Evolutionary conservation across 176 grass and related monocot species (phyloP), one percentile per base, ranked within the genome.

Genomic region (Themeda triandra): DNA sequence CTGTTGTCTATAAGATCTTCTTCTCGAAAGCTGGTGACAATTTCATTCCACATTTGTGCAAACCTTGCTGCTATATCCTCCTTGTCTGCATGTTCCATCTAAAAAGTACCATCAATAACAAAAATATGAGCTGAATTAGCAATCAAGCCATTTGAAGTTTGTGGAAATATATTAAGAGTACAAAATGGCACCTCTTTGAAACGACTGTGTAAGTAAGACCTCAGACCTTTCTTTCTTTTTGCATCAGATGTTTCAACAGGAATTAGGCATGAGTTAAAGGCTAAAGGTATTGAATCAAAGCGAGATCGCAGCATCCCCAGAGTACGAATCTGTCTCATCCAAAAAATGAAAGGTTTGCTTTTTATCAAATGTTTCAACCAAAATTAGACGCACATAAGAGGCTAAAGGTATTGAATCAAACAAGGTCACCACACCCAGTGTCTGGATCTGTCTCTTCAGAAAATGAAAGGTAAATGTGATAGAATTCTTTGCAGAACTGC

Each of bases 11-110:
- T 98, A 87, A 95, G 95, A 83, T 98, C 92, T 87, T 98, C 95
- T 1, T 92, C 83, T 60, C 92, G 89, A 80, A 98, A 98, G 77
- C 92, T 98, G 31, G 82, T 71, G 71, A 98, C 85, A 91, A 98
- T 98, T 71, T 86, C 80, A 73, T 98, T 98, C 95, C 95, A 98
- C 88, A 98, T 92, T 72, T 98, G 95, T 88, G 95, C 92, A 90
- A 98, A 98, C 75, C 89, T 98, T 56, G 95, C 92, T 72, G 85
- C 86, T 83, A 91, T 87, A 60, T 89, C 83, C 27, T 74, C 87
- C 53, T 92, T 92, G 30, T 90, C 76, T 33, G 48, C 82, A 36
- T 93, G 85, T 62, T 86, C 76, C 64, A 90, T 73, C 95, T 93
- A 77, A 84, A 78, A 73, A 63, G 33, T 66, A 24, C 24, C 73